Conservation (phyloP, 2,329 filamentous ascomycete species). For the Aphanoascus verrucosus region DNA sequence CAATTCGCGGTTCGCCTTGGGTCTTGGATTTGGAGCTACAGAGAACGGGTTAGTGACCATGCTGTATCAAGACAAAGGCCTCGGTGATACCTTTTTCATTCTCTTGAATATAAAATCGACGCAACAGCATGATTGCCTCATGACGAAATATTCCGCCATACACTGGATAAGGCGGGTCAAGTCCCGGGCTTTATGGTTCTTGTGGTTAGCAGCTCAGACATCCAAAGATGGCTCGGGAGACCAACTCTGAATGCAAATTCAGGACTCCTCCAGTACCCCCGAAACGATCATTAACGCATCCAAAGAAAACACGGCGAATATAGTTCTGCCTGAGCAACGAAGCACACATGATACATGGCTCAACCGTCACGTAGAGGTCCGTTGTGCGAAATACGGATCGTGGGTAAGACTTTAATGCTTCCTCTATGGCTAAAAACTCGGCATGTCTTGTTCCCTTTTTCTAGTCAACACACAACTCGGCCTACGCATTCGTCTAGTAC, state of each 20-base stretch:
- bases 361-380: conserved; percentile 89
- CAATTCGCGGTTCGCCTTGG: conserved; percentile 53
- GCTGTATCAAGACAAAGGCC: conserved; percentile 6
- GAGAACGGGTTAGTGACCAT: not conserved
- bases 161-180: conserved; percentile 70
- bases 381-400: conserved; percentile 59
- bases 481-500: conserved; percentile 17
- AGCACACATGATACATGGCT: conserved; percentile 98
- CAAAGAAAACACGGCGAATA: conserved; percentile 86
- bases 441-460: conserved; percentile 81
- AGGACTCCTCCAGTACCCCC: conserved; percentile 92
- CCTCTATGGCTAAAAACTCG: conserved; percentile 76
- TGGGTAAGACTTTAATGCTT: conserved; percentile 54
- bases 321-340: conserved; percentile 79
- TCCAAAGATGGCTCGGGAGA: conserved; percentile 9
- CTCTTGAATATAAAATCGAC: conserved; percentile 95
- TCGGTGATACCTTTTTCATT: conserved; percentile 65
- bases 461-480: not conserved
- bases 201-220: conserved; percentile 10
- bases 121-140: conserved; percentile 82
- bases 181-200: conserved; percentile 45
- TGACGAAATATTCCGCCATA: conserved; percentile 81
- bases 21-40: conserved; percentile 51
- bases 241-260: conserved; percentile 62
- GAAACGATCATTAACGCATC: conserved; percentile 92